These are phyloP conservation scores for Wickerhamiella sergipiensis DNA, from an alignment of 805 yeast species.

Conservation along the genomic window DNA sequence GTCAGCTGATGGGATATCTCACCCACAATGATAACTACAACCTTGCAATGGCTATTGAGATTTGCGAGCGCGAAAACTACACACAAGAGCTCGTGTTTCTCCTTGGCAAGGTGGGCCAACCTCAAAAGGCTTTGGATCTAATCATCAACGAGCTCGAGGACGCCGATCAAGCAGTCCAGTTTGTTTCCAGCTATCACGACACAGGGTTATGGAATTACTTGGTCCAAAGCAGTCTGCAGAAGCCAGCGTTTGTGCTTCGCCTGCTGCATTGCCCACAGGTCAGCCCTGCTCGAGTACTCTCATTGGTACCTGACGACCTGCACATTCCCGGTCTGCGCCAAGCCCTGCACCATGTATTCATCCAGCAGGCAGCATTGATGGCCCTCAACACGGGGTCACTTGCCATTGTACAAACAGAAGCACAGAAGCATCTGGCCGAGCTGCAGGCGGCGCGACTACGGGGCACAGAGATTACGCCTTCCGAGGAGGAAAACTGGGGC, in stretches of 20 bases:
- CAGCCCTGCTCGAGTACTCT: slow-evolving; percentile 55
- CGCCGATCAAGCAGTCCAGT: slow-evolving; percentile 66
- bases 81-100: slow-evolving; percentile 68
- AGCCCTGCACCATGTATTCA: slow-evolving; percentile 47
- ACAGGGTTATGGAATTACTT: slow-evolving; percentile 70
- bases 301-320: slow-evolving; percentile 46
- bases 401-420: slow-evolving; percentile 40
- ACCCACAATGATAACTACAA: slow-evolving; percentile 42
- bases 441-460: slow-evolving; percentile 21
- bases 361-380: slow-evolving; percentile 41
- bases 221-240: slow-evolving; percentile 52
- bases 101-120: slow-evolving; percentile 71
- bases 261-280: slow-evolving; percentile 38
- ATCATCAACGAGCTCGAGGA: slow-evolving; percentile 68
- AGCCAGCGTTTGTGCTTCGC: slow-evolving; percentile 65
- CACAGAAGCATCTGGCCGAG: slow-evolving; percentile 25
- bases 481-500: slow-evolving; percentile 2
- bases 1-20: slow-evolving; percentile 45
- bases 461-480: slow-evolving; percentile 25
- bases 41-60: slow-evolving; percentile 51
- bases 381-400: slow-evolving; percentile 42
- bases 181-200: slow-evolving; percentile 57
- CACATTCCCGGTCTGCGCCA: slow-evolving; percentile 51
- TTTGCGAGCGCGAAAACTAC: slow-evolving; percentile 42
- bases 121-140: slow-evolving; percentile 56